phyloP scores from a whole-genome alignment of 2,329 filamentous ascomycete species.

The Aspergillus sp. region DNA sequence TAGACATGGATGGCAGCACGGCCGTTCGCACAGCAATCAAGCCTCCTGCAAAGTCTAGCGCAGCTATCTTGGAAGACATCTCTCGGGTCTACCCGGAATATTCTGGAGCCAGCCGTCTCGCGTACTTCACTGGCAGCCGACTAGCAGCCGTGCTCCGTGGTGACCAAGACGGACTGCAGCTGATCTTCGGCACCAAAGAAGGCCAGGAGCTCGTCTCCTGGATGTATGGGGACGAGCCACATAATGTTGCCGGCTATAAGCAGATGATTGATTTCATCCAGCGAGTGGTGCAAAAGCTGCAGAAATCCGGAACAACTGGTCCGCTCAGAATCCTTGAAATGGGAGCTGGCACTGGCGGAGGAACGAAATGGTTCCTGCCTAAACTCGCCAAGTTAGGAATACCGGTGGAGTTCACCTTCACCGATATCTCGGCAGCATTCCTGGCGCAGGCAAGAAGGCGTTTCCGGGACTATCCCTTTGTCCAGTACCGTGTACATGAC shows the following conservation, averaged over 20 bases:
- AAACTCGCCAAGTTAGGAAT: conserved; percentile 26
- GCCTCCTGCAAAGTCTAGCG: conserved; percentile 20
- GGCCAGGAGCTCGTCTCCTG: conserved; percentile 35
- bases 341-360: conserved; percentile 41
- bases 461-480: conserved; percentile 27
- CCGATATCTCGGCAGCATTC: conserved; percentile 37
- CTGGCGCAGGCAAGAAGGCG: conserved; percentile 32
- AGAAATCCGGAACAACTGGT: conserved; percentile 15
- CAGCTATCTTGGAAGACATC: conserved; percentile 27
- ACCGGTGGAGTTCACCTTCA: conserved; percentile 40
- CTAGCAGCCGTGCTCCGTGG: conserved; percentile 26
- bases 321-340: conserved; percentile 42
- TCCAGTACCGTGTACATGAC: conserved; percentile 27
- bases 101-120: conserved; percentile 22
- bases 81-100: conserved; percentile 25
- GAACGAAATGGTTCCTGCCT: conserved; percentile 30
- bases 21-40: conserved; percentile 29
- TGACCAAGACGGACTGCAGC: conserved; percentile 36
- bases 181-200: conserved; percentile 40
- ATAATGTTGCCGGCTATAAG: conserved; percentile 33
- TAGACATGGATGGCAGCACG: conserved; percentile 24
- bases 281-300: conserved; percentile 12
- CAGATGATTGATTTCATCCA: conserved; percentile 36
- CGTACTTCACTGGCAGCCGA: conserved; percentile 18
- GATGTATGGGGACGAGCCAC: conserved; percentile 37